phyloP scores from a whole-genome alignment of 345 rosid species.

The Gossypium mustelinum region DNA sequence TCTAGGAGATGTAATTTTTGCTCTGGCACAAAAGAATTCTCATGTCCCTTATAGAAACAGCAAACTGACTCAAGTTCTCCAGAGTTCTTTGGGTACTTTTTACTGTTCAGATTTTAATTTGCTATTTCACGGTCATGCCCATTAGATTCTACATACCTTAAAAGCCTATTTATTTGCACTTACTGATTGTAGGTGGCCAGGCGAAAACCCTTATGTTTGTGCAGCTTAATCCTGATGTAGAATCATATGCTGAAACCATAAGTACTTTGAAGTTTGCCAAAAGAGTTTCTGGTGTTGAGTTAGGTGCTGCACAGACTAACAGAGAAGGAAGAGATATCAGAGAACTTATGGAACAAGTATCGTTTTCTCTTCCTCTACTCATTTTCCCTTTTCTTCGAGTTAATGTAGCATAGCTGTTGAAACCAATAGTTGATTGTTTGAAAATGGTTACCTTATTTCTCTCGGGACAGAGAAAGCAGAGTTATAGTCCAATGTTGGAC shows the following conservation, averaged over 20 bases:
- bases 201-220: slow-evolving; percentile 99
- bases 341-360: slow-evolving; percentile 93
- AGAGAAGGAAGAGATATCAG: slow-evolving; percentile 88
- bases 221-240: slow-evolving; percentile 92
- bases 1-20: slow-evolving; percentile 95
- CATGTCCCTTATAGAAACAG: slow-evolving; percentile 97
- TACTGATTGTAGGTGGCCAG: slow-evolving; percentile 68
- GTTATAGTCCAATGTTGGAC: neutral
- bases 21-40: slow-evolving; percentile 76
- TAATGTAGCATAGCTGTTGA: neutral
- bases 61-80: slow-evolving; percentile 97
- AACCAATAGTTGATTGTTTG: neutral
- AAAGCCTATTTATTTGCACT: neutral
- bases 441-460: neutral
- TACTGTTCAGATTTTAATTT: slow-evolving; percentile 6
- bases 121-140: neutral
- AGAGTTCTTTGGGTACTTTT: slow-evolving; percentile 81
- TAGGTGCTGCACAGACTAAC: slow-evolving; percentile 91
- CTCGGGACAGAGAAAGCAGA: neutral
- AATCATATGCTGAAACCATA: slow-evolving; percentile 81
- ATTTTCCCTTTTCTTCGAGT: neutral
- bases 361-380: neutral
- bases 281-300: slow-evolving; percentile 97
- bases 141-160: slow-evolving; percentile 1
- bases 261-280: slow-evolving; percentile 94